Evolutionary conservation across 495 filamentous ascomycete species (phyloP).

Genomic region (Neurospora sp.): DNA sequence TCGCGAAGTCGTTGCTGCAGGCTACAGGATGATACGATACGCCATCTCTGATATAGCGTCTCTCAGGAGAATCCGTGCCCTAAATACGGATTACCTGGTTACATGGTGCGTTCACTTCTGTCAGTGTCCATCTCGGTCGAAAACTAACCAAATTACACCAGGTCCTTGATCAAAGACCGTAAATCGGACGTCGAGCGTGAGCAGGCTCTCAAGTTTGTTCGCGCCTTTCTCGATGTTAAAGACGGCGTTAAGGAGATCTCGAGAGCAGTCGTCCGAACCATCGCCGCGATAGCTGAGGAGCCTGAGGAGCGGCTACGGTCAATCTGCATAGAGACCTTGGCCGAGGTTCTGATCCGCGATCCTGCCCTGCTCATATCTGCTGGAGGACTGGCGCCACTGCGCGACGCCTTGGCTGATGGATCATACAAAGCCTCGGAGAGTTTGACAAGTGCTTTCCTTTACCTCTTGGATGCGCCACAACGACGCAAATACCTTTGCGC

Average conservation of each 20-base stretch:
- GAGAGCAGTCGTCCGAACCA: constrained; percentile 70
- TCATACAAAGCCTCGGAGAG: constrained; percentile 86
- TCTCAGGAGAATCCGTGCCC: constrained; percentile 70
- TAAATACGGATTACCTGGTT: constrained; percentile 88
- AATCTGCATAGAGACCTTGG: constrained; percentile 85
- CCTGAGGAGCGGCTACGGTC: constrained; percentile 75
- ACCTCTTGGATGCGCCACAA: constrained; percentile 75
- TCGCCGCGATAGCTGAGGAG: constrained; percentile 85
- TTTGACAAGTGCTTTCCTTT: constrained; percentile 72
- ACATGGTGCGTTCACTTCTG: constrained; percentile 45
- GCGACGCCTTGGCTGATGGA: constrained; percentile 81
- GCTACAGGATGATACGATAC: constrained; percentile 86
- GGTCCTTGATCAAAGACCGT: constrained; percentile 85
- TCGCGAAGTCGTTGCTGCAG: constrained; percentile 89
- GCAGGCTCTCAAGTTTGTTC: constrained; percentile 92
- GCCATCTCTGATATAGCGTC: constrained; percentile 88
- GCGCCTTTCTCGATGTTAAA: constrained; percentile 92
- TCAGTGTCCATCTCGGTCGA: neutral
- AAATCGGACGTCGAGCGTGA: constrained; percentile 94
- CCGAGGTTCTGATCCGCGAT: constrained; percentile 81
- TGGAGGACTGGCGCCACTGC: constrained; percentile 70
- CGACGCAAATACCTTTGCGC: constrained; percentile 69
- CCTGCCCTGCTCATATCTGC: constrained; percentile 67
- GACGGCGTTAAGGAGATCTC: constrained; percentile 85
- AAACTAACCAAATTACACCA: constrained; percentile 11